These are phyloP conservation scores for Pythium guiyangense DNA, from an alignment of 352 stramenopile genomes.

Conservation along the genomic window DNA sequence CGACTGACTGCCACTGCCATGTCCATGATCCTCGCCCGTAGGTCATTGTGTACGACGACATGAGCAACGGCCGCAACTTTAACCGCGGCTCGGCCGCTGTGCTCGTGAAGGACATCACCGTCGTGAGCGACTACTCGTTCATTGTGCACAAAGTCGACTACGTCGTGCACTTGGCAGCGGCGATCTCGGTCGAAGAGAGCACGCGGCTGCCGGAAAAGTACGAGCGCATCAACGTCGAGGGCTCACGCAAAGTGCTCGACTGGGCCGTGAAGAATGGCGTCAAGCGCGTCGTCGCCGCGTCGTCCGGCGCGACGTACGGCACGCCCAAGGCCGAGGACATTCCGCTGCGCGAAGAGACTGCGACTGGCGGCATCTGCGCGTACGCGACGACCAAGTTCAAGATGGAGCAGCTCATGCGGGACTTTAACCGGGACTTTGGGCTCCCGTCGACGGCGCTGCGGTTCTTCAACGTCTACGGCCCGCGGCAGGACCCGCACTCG, in stretches of 20 bases:
- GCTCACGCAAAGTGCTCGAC: constrained; percentile 76
- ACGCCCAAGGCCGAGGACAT: constrained; percentile 58
- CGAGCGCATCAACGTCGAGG: constrained; percentile 80
- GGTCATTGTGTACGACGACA: constrained; percentile 85
- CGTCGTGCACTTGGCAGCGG: constrained; percentile 76
- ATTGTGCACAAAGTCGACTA: constrained; percentile 85
- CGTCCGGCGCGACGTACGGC: constrained; percentile 75
- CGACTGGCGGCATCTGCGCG: constrained; percentile 72
- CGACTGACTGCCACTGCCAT: not conserved
- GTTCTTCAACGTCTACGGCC: constrained; percentile 86
- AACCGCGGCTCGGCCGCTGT: constrained; percentile 67
- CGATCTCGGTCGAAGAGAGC: constrained; percentile 84
- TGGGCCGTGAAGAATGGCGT: constrained; percentile 71
- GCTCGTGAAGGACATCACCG: constrained; percentile 82
- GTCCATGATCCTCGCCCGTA: constrained; percentile 4
- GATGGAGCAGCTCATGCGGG: constrained; percentile 77
- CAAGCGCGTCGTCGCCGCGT: constrained; percentile 77
- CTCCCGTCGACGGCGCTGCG: constrained; percentile 73
- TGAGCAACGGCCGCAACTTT: constrained; percentile 88
- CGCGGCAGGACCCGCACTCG: constrained; percentile 76
- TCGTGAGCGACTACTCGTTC: constrained; percentile 72
- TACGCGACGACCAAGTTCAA: constrained; percentile 84
- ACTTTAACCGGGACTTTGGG: constrained; percentile 63
- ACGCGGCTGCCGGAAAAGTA: constrained; percentile 84
- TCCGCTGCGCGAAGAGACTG: constrained; percentile 63